Evolutionary conservation across 225 moss, liverwort and hornwort species (phyloP).

Genomic region (Sphagnum tenellum): DNA sequence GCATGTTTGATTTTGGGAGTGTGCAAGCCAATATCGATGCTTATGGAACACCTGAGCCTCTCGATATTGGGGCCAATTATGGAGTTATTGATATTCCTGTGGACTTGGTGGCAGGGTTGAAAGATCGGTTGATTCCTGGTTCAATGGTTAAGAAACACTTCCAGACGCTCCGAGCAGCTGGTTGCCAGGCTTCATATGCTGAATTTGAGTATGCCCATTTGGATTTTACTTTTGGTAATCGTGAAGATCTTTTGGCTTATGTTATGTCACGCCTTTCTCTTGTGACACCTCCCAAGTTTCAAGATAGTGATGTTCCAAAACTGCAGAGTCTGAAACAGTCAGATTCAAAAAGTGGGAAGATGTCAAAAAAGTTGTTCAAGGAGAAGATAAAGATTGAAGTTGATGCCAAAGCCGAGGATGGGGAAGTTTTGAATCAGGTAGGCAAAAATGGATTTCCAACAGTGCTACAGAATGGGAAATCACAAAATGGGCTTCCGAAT

Average conservation of each 20-base stretch:
- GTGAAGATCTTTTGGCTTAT: constrained; percentile 70
- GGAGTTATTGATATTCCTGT: constrained; percentile 63
- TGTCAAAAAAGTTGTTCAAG: no score
- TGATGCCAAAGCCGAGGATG: background rate
- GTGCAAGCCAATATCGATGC: constrained; percentile 37
- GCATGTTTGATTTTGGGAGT: constrained; percentile 70
- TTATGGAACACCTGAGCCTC: constrained; percentile 49
- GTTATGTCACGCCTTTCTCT: constrained; percentile 48
- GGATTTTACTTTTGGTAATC: constrained; percentile 81
- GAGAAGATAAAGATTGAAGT: constrained; percentile 11
- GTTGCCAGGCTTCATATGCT: constrained; percentile 48
- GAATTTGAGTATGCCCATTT: constrained; percentile 95
- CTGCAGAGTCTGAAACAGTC: no score
- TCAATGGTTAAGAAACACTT: constrained; percentile 76
- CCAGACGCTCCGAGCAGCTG: constrained; percentile 36
- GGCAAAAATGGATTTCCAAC: no score
- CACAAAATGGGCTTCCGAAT: background rate
- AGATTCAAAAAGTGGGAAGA: no score
- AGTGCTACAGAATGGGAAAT: background rate
- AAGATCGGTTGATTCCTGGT: constrained; percentile 63
- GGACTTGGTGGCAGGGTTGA: constrained; percentile 70
- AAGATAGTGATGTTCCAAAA: no score
- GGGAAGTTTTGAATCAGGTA: background rate
- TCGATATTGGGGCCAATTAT: constrained; percentile 74
- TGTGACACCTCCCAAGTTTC: no score